Base-by-base conservation (phyloP, 352 stramenopile species). In the Aphanomyces stellatus region DNA sequence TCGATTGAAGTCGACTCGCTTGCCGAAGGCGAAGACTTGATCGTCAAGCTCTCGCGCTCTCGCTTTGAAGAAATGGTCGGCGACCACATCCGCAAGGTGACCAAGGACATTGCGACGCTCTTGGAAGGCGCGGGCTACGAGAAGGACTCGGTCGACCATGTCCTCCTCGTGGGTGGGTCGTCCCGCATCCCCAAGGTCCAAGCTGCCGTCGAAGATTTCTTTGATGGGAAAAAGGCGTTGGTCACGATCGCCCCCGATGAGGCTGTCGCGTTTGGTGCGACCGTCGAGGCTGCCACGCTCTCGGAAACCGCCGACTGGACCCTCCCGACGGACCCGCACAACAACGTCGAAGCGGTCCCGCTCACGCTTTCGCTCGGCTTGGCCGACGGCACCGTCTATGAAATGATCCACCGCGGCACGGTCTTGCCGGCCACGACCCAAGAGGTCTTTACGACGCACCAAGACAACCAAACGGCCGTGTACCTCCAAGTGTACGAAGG, bases 1-100 rank as follows among this genome's bases (percentile, higher is more conserved):
- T 95, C 96, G 76, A 98, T 99, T 73, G 95, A 98, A 69, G 96
- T 99, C 53, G 96, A 99, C 80, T 96, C 90, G 60, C 88, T 99
- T 19, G 97, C 98, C 76, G 96, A 99, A 60, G 96, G 96, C 41
- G 92, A 98, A 65, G 96, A 99, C 76, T 98, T 98, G 71, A 95
- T 96, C 68, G 87, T 97, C n/a, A 98, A 96, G 74, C 91, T 99
- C 49, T 98, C 95, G 65, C 92, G 96, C 68, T 91, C 94, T 24
- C 80, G 95, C 65, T 99, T 99, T 72, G 96, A 99, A 74, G 95
- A 99, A 71, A 79, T 98, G 33, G 96, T 96, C 71, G 80, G 74
- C 72, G 88, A 98, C 74, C 87, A 93, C 71, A 96, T 99, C 74
- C 81, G 90, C 67, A 88, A 93, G 68, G 90, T 87, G 65, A 86